Evolutionary conservation across 192 early-diverging fungal species (phyloP).

Genomic region (Backusella australiensis): DNA sequence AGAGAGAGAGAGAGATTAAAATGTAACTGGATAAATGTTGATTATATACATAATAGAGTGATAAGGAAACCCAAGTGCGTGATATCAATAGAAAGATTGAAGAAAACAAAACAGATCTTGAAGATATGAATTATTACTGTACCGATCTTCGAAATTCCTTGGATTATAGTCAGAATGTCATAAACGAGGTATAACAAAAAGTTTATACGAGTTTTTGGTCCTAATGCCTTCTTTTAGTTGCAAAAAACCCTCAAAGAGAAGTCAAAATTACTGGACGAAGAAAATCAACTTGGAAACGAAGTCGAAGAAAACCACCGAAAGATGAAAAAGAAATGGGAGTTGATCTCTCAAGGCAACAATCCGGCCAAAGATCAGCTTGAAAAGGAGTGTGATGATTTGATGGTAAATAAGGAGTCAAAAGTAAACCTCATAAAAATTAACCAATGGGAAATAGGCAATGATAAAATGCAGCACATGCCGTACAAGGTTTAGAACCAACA

Average conservation of each 20-base stretch:
- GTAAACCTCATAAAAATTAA: neutral
- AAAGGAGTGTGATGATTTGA: constrained; percentile 35
- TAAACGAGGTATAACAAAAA: constrained; percentile 50
- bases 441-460: constrained; percentile 52
- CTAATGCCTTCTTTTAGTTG: constrained; percentile 14
- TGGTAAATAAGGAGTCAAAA: constrained; percentile 5
- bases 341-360: constrained; percentile 55
- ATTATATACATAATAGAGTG: constrained; percentile 32
- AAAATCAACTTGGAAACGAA: constrained; percentile 54
- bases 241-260: constrained; percentile 63
- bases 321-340: constrained; percentile 62
- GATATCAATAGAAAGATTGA: constrained; percentile 49
- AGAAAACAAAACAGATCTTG: constrained; percentile 48
- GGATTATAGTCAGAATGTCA: constrained; percentile 49
- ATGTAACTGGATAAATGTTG: neutral
- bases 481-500: constrained; percentile 80
- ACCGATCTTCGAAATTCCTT: constrained; percentile 63
- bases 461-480: constrained; percentile 91
- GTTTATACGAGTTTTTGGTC: no score
- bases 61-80: constrained; percentile 64
- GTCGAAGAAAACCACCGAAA: constrained; percentile 57
- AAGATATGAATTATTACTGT: constrained; percentile 58
- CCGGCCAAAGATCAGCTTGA: constrained; percentile 60
- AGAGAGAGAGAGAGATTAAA: no score
- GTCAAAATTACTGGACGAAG: constrained; percentile 54